Evolutionary conservation across 1,139 yeast species (phyloP).

Genomic region (Yamadazyma epiphylla): DNA sequence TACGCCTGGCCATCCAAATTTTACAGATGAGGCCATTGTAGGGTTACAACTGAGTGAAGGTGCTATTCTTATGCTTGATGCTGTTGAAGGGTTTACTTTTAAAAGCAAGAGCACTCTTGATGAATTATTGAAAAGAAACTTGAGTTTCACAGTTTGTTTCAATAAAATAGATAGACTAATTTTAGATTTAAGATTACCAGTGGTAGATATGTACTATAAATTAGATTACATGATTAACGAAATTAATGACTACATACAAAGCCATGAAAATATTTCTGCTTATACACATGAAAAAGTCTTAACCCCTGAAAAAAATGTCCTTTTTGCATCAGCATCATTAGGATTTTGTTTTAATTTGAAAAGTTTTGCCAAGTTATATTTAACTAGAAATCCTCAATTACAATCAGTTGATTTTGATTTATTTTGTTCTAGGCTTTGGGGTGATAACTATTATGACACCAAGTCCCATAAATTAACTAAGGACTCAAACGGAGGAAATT

Average conservation of each 20-base stretch:
- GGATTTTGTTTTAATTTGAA: constrained; percentile 61
- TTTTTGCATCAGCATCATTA: constrained; percentile 68
- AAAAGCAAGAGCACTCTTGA: constrained; percentile 48
- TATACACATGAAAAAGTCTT: constrained; percentile 29
- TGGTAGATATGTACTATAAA: constrained; percentile 69
- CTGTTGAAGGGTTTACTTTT: constrained; percentile 71
- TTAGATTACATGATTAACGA: constrained; percentile 59
- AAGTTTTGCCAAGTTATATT: constrained; percentile 61
- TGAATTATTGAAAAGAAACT: constrained; percentile 42
- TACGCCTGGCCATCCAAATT: constrained; percentile 89
- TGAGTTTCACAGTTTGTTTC: constrained; percentile 59
- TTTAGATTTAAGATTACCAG: constrained; percentile 73
- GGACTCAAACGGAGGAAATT: constrained; percentile 21
- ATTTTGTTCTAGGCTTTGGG: constrained; percentile 69
- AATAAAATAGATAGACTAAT: constrained; percentile 83
- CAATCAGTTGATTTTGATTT: constrained; percentile 30
- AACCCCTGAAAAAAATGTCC: constrained; percentile 70
- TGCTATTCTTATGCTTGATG: constrained; percentile 71
- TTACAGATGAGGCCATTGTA: constrained; percentile 67
- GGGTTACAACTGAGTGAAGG: constrained; percentile 63
- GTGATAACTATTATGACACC: constrained; percentile 56
- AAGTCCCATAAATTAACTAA: constrained; percentile 42
- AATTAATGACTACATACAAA: constrained; percentile 49
- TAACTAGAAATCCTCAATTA: constrained; percentile 17
- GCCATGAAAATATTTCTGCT: constrained; percentile 18